Conservation (phyloP, 352 stramenopile species). For the Globisporangium rhizosaccharum region DNA sequence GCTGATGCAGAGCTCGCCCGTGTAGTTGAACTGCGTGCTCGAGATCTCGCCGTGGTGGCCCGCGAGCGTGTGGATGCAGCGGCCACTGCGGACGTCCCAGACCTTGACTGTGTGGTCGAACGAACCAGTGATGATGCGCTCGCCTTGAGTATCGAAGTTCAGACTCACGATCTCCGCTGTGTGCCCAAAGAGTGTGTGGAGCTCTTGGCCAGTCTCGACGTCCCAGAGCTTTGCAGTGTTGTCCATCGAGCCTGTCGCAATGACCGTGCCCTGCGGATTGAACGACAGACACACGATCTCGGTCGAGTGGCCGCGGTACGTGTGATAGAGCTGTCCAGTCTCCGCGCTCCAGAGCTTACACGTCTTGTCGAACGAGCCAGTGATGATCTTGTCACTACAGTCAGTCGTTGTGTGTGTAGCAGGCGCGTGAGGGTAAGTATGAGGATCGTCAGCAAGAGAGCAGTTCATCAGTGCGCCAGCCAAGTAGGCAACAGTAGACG, state of each 20-base stretch:
- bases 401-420: too few species aligned
- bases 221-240: constrained; percentile 95
- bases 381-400: constrained; percentile 92
- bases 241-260: constrained; percentile 91
- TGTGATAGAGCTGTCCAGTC: constrained; percentile 92
- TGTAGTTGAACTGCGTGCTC: constrained; percentile 94
- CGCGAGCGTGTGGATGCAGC: constrained; percentile 89
- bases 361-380: constrained; percentile 94
- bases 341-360: constrained; percentile 95
- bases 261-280: constrained; percentile 89
- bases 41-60: constrained; percentile 95
- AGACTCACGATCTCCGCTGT: constrained; percentile 93
- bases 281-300: constrained; percentile 97
- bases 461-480: neutral
- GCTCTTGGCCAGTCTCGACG: constrained; percentile 91
- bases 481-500: neutral
- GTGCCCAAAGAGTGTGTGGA: constrained; percentile 93
- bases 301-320: constrained; percentile 91
- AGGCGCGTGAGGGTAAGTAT: neutral
- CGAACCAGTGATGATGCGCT: constrained; percentile 92
- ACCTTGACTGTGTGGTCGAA: constrained; percentile 96
- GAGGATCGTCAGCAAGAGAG: constrained; percentile 7
- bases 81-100: constrained; percentile 79
- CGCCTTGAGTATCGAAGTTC: constrained; percentile 92
- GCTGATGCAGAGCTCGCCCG: constrained; percentile 88